These are phyloP conservation scores for Herpetospermum pedunculosum DNA, from an alignment of 306 rosid genomes.

Conservation along the genomic window DNA sequence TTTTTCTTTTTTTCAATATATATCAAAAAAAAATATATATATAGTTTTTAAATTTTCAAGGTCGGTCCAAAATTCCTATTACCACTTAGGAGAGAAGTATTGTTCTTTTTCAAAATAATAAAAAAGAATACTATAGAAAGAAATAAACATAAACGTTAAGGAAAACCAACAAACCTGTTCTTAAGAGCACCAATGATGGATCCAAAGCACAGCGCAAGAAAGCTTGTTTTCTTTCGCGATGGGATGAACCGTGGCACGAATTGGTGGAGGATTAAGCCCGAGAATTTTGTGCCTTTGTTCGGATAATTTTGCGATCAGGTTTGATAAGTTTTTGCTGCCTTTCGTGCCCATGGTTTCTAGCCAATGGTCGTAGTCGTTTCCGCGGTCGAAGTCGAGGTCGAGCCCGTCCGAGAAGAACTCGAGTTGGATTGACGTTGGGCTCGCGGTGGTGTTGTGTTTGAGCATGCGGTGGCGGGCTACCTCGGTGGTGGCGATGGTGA, in stretches of 20 bases:
- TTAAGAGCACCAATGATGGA: constrained; percentile 51
- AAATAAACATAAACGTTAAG: too few relatives aligned
- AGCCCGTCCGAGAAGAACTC: constrained; percentile 52
- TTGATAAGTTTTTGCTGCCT: constrained; percentile 23
- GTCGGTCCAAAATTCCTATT: too few relatives aligned
- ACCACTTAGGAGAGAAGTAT: too few relatives aligned
- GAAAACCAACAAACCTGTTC: constrained; percentile 7
- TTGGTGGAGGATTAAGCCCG: constrained; percentile 33
- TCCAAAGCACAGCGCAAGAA: constrained; percentile 56
- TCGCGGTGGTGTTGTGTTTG: not conserved
- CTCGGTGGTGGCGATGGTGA: constrained; percentile 33
- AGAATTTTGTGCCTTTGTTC: constrained; percentile 1
- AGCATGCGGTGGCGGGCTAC: constrained; percentile 16
- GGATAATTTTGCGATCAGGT: constrained; percentile 19
- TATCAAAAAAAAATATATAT: too few relatives aligned
- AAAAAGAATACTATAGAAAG: too few relatives aligned
- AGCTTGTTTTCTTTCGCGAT: constrained; percentile 12
- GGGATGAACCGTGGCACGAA: constrained; percentile 36
- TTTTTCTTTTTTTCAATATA: too few relatives aligned
- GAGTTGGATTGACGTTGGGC: constrained; percentile 7
- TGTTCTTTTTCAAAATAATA: too few relatives aligned
- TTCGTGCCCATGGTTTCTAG: constrained; percentile 5
- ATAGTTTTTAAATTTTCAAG: too few relatives aligned
- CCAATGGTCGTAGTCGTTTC: not conserved
- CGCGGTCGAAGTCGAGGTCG: constrained; percentile 26